Evolutionary conservation across 352 stramenopile genomes (phyloP), one percentile per base, ranked within the genome.

Genomic region (Globisporangium middletonii): DNA sequence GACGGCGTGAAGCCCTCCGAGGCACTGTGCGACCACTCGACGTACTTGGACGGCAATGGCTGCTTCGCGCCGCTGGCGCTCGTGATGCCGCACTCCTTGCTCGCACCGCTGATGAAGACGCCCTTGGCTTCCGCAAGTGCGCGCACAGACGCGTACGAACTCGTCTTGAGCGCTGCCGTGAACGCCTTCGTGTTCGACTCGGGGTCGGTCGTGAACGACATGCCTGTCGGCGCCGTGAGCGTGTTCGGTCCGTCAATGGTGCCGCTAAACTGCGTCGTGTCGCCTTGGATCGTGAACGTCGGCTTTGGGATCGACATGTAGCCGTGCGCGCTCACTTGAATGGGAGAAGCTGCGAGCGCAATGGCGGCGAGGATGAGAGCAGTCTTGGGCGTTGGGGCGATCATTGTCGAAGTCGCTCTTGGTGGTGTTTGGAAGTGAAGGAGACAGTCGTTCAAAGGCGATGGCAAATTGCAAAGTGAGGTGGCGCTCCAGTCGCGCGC

Each of bases 251-350:
- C 55, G 42, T 63, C 50, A 9, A 63, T 52, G 19, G 50, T 63
- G 38, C 28, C 33, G 41, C 41, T 19, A 50, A 63, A 57, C 43
- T 64, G 58, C 30, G 50, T 59, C 43, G 58, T 45, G 11, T 64
- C 50, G 23, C 44, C 46, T 13, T 37, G 37, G 18, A 46, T 59
- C 46, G 55, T 33, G 47, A 61, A 63, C 50, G 50, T 63, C 3
- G 42, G 13, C 42, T 47, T 52, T 12, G 57, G 57, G 49, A 57
- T 35, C 50, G 57, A 63, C 57, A 61, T 61, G 48, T 42, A 68
- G 64, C 75, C 73, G 60, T 83, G 73, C 30, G 71, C 73, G 41
- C 76, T 55, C 1, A 58, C 63, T 35, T 35, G 30, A 5, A n/a
- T 30, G 37, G 26, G 27, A 2, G 53, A 46, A 27, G 52, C 59